Evolutionary conservation across 352 stramenopile genomes (phyloP).

Genomic region (Globisporangium apiculatum): DNA sequence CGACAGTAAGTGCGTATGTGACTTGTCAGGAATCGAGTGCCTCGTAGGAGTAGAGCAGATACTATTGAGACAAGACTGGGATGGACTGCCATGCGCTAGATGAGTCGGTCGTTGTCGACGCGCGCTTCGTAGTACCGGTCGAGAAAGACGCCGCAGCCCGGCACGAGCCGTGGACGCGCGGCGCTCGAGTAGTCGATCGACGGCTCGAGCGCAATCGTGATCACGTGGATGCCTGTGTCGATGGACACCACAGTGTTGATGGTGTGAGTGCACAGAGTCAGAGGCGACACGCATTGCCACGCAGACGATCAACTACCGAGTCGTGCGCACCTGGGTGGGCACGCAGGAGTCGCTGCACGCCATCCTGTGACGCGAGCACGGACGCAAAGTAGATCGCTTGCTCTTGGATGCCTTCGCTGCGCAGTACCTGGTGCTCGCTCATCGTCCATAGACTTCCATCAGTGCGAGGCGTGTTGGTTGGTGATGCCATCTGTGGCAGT

Average conservation of each 20-base stretch:
- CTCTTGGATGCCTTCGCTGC: constrained; percentile 7
- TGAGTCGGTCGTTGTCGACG: constrained; percentile 2
- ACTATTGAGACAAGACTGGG: background rate
- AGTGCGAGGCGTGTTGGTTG: too few relatives aligned
- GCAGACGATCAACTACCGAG: too few relatives aligned
- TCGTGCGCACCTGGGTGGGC: constrained; percentile 1
- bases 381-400: constrained; percentile 9
- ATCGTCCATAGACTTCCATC: background rate
- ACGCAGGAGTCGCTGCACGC: constrained; percentile 1
- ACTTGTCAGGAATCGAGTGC: too few relatives aligned
- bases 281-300: background rate
- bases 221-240: constrained; percentile 1
- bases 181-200: background rate
- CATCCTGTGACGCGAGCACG: constrained; percentile 8
- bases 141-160: constrained; percentile 7
- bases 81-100: background rate
- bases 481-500: too few relatives aligned
- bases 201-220: constrained; percentile 1
- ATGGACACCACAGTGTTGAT: background rate
- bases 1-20: too few relatives aligned
- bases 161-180: background rate
- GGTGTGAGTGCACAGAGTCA: background rate
- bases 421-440: constrained; percentile 3
- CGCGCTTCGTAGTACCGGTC: constrained; percentile 5
- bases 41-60: background rate